Conservation (phyloP, 257 asterid genomes). For the Penstemon eatonii region DNA sequence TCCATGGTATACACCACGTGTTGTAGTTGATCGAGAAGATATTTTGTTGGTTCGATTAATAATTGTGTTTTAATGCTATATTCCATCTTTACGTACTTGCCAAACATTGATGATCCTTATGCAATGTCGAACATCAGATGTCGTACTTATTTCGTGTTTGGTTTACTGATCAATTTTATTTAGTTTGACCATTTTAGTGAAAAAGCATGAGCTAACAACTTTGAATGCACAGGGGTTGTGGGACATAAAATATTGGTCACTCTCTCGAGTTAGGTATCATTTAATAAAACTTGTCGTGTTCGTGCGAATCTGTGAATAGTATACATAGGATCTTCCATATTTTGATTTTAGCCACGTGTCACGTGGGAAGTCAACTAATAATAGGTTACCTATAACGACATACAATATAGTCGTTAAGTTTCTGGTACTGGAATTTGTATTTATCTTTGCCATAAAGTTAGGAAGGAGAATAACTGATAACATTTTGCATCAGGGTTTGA, state of each 20-base stretch:
- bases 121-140: neutral
- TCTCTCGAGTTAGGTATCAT: neutral
- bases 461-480: neutral
- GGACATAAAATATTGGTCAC: neutral
- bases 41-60: no score
- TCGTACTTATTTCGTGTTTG: no score
- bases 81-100: neutral
- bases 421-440: neutral
- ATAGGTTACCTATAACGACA: constrained; percentile 10
- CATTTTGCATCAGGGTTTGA: constrained; percentile 47
- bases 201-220: neutral
- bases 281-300: constrained; percentile 9
- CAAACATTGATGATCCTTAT: neutral
- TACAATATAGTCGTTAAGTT: neutral
- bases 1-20: neutral
- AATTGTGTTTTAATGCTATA: no score
- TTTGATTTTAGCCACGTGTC: constrained; percentile 11
- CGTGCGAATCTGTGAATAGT: neutral
- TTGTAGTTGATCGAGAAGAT: no score
- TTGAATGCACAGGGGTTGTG: neutral
- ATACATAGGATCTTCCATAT: neutral
- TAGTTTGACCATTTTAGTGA: neutral
- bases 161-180: no score
- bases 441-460: neutral
- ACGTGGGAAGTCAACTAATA: constrained; percentile 7